These are phyloP conservation scores for Neltuma alba DNA, from an alignment of 306 rosid genomes.

Conservation along the genomic window DNA sequence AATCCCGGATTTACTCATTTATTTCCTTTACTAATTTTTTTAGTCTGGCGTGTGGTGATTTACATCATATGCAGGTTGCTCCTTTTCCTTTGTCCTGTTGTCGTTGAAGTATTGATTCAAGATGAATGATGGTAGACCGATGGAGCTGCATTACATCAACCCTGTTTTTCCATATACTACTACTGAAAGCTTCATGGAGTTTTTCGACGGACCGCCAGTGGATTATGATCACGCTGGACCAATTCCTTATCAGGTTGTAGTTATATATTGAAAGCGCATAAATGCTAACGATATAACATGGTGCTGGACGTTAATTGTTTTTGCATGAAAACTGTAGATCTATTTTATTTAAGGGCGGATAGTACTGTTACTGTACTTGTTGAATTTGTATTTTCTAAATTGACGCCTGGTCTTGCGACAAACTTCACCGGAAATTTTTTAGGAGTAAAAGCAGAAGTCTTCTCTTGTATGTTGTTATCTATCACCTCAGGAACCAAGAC, in stretches of 20 bases:
- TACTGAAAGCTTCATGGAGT: slow-evolving; percentile 8
- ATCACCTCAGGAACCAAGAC: not conserved
- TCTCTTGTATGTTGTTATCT: not conserved
- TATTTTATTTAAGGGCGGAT: not conserved
- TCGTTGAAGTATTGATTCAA: not conserved
- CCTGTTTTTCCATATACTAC: not conserved
- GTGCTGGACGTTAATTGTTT: not conserved
- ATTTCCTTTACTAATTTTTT: not conserved
- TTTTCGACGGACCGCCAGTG: not conserved
- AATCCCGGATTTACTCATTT: not conserved
- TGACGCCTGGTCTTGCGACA: slow-evolving; percentile 1
- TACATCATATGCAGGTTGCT: not conserved
- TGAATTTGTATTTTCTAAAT: not conserved
- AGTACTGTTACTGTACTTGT: not conserved
- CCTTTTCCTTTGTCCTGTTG: not conserved
- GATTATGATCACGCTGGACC: slow-evolving; percentile 1
- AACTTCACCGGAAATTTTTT: not conserved
- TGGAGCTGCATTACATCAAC: not conserved
- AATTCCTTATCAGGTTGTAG: not conserved
- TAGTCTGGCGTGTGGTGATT: not conserved
- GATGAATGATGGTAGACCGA: slow-evolving; percentile 19
- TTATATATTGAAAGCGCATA: not conserved
- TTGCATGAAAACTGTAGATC: slow-evolving; percentile 1
- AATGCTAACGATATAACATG: not conserved
- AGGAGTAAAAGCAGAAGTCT: not conserved